Percentiles rank a stretch among this genome's conserved stretches.
Evolutionary conservation across 2,329 filamentous ascomycete species (phyloP).

Genomic region (Ascocoryne sarcoides): DNA sequence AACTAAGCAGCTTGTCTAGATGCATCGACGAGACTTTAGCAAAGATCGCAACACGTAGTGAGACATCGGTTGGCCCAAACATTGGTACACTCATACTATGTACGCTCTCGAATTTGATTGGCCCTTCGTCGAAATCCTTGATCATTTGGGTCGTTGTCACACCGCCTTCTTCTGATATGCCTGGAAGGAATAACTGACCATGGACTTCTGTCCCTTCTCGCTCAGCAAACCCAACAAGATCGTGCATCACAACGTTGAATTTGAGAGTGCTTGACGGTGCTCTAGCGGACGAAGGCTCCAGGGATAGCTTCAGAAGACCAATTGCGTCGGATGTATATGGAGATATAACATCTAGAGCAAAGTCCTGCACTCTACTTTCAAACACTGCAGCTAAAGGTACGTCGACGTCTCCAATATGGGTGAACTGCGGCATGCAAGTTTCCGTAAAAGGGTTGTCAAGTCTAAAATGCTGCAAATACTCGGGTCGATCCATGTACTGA

Average conservation of each 20-base stretch:
- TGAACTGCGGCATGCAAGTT: slow-evolving; percentile 83
- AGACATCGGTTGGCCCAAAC: slow-evolving; percentile 63
- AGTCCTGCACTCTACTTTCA: slow-evolving; percentile 89
- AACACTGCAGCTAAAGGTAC: slow-evolving; percentile 90
- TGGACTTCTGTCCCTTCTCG: slow-evolving; percentile 93
- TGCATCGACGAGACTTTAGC: slow-evolving; percentile 89
- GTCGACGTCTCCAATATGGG: slow-evolving; percentile 84
- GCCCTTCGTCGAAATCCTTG: slow-evolving; percentile 83
- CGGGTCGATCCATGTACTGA: slow-evolving; percentile 90
- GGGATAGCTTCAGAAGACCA: slow-evolving; percentile 79
- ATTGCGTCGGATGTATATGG: slow-evolving; percentile 87
- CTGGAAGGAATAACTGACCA: slow-evolving; percentile 91
- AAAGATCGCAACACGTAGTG: slow-evolving; percentile 80
- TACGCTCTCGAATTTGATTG: slow-evolving; percentile 91
- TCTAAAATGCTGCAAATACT: slow-evolving; percentile 87
- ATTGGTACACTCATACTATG: slow-evolving; percentile 95
- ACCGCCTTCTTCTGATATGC: slow-evolving; percentile 79
- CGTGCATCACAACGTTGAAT: slow-evolving; percentile 98
- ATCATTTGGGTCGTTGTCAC: slow-evolving; percentile 95
- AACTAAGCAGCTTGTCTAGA: slow-evolving; percentile 91
- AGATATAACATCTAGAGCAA: slow-evolving; percentile 80
- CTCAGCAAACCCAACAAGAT: slow-evolving; percentile 89
- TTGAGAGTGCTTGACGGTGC: slow-evolving; percentile 89
- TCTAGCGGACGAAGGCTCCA: slow-evolving; percentile 89
- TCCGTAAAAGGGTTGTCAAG: slow-evolving; percentile 91